phyloP scores from a whole-genome alignment of 192 early-diverging fungal genomes.

The Geranomyces variabilis region DNA sequence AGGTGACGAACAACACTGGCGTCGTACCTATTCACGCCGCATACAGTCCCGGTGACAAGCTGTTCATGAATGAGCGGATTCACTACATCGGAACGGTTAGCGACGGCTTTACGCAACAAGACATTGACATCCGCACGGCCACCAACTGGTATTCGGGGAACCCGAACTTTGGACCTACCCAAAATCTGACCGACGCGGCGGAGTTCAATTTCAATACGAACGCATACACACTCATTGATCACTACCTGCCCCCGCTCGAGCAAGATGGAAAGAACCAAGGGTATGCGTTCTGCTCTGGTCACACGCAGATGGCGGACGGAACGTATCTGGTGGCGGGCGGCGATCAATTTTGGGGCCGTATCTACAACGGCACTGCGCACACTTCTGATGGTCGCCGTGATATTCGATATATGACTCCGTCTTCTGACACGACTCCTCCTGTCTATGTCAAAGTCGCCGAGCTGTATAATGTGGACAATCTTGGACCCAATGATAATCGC shows the following conservation, averaged over 20 bases:
- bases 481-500: constrained; percentile 14
- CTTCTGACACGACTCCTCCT: neutral
- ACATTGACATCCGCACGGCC: constrained; percentile 7
- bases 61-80: constrained; percentile 21
- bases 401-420: constrained; percentile 14
- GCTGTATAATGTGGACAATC: constrained; percentile 20
- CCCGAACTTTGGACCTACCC: neutral
- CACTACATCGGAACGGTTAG: neutral
- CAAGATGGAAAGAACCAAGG: constrained; percentile 19
- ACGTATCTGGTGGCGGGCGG: constrained; percentile 13
- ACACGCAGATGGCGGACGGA: constrained; percentile 27
- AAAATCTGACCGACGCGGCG: constrained; percentile 22
- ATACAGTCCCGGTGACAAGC: constrained; percentile 21
- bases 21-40: constrained; percentile 13
- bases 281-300: constrained; percentile 29
- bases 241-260: constrained; percentile 7
- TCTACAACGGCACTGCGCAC: neutral
- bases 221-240: constrained; percentile 14
- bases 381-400: constrained; percentile 35
- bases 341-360: constrained; percentile 20
- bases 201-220: constrained; percentile 29
- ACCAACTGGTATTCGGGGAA: constrained; percentile 21
- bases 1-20: neutral
- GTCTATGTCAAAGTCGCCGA: constrained; percentile 11
- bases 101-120: constrained; percentile 10